A percentile compares a stretch with the other conserved stretches of the same genome.
Conservation (phyloP, 306 rosid species). For the Acacia confusa region DNA sequence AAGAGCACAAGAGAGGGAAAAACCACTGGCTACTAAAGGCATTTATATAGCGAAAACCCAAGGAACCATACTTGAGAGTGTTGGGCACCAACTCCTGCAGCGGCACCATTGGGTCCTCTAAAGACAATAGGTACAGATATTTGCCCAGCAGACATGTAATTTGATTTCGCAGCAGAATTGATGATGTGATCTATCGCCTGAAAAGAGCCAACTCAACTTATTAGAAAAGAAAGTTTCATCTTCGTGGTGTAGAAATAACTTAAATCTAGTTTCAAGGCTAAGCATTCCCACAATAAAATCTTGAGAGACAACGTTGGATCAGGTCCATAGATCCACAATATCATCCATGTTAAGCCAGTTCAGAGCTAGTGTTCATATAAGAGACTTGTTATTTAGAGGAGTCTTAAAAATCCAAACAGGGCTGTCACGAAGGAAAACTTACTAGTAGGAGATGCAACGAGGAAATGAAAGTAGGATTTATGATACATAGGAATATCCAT, state of each 20-base stretch:
- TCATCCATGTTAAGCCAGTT: not conserved
- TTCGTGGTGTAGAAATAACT: not conserved
- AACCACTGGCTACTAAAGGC: not conserved
- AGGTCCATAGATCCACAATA: not conserved
- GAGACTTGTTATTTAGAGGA: not conserved
- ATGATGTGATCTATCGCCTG: constrained; percentile 99
- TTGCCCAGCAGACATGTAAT: constrained; percentile 97
- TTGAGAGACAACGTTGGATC: not conserved
- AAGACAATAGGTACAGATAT: constrained; percentile 92
- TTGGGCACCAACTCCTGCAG: constrained; percentile 99
- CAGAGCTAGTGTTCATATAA: not conserved
- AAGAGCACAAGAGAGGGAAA: not conserved
- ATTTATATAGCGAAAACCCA: constrained; percentile 17
- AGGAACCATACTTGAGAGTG: constrained; percentile 84
- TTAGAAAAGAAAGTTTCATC: not conserved
- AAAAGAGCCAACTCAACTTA: not conserved
- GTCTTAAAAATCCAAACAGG: not conserved
- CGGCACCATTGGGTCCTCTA: constrained; percentile 99
- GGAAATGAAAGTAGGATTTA: not conserved
- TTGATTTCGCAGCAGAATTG: constrained; percentile 97
- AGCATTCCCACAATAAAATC: not conserved
- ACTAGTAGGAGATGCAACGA: not conserved
- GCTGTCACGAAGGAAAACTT: not conserved
- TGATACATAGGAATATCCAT: not conserved
- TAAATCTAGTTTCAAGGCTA: not conserved